Percentiles rank a stretch among this genome's conserved stretches.
These are phyloP conservation scores for Podaxis sp. DNA, from an alignment of 768 basidiomycete genomes.

Conservation along the genomic window DNA sequence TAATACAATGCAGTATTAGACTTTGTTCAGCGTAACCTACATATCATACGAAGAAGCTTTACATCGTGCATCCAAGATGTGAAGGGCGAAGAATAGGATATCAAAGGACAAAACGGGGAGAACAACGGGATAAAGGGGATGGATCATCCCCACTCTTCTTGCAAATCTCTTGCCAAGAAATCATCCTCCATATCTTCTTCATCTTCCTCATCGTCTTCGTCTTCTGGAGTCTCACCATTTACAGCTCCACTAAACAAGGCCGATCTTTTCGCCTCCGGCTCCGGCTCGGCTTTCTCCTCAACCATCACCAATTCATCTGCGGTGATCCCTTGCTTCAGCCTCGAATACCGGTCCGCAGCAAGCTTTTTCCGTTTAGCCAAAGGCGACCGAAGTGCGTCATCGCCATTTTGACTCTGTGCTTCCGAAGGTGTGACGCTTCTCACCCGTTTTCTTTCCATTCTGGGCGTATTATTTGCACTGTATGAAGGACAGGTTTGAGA, in stretches of 20 bases:
- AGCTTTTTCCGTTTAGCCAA: constrained; percentile 80
- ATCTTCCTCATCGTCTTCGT: constrained; percentile 38
- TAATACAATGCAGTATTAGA: neutral
- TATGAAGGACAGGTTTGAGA: neutral
- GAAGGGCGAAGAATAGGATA: constrained; percentile 10
- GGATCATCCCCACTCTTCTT: constrained; percentile 70
- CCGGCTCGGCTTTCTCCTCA: constrained; percentile 16
- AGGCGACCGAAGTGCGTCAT: constrained; percentile 57
- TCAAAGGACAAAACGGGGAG: constrained; percentile 10
- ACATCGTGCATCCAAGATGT: neutral
- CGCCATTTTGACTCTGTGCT: constrained; percentile 21
- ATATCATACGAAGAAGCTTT: constrained; percentile 9
- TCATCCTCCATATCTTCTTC: constrained; percentile 66
- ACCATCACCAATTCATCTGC: constrained; percentile 42
- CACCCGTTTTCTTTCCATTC: constrained; percentile 59
- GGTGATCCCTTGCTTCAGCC: constrained; percentile 61
- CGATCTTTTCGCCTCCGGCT: constrained; percentile 14
- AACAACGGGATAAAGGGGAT: neutral
- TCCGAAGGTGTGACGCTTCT: constrained; percentile 73
- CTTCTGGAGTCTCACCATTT: constrained; percentile 22
- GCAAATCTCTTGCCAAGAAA: constrained; percentile 76
- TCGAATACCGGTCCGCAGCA: constrained; percentile 60
- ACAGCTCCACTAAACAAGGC: constrained; percentile 11
- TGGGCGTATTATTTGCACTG: constrained; percentile 38
- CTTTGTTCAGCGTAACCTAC: constrained; percentile 5